Base-by-base conservation (phyloP, 139 green algal species). In the Limnomonas spitsbergensis region DNA sequence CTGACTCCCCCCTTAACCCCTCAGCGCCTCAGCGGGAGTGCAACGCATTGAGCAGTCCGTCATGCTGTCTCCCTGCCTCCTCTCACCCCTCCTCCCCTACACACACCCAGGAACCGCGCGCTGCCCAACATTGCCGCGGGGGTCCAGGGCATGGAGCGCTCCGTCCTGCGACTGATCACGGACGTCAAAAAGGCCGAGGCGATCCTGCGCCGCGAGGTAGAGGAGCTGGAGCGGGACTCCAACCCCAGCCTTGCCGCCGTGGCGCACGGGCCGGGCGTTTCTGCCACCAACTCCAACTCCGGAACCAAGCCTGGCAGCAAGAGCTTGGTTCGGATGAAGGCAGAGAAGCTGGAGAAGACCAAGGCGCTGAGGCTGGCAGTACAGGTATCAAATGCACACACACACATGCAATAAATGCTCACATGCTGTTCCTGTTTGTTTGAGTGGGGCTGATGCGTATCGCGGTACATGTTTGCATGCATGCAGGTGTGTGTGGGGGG, bases 301-400 rank as follows among this genome's bases (percentile, higher is more conserved):
- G n/a, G n/a, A n/a, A 20, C 14, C 14, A 61, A 61, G 20, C 20
- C 47, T 20, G 20, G 47, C 47, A 61, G 20, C 47, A 61, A 47
- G 27, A 75, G 35, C 69, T 7, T 29, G 61, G 26, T 86, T 2
- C 84, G 82, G 78, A 53, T 87, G 20, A 82, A 82, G 56, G 73
- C 75, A 6, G 82, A 87, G 66, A 82, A 77, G 70, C 76, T 87
- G 53, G 82, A 87, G 61, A 87, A 84, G 70, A 75, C 37, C 67
- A 81, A 83, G 47, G 78, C 79, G 70, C 71, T 84, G 38, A 35
- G 82, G 35, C 14, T 61, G 47, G 47, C 47, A 74, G 81, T 82
- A 56, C 47, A 26, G 78, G 24, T 71, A 34, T 56, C n/a, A n/a
- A n/a, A n/a, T n/a, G n/a, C n/a, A n/a, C n/a, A n/a, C n/a, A n/a